Evolutionary conservation across 345 rosid species (phyloP).

Genomic region (Raphanus raphanistrum): DNA sequence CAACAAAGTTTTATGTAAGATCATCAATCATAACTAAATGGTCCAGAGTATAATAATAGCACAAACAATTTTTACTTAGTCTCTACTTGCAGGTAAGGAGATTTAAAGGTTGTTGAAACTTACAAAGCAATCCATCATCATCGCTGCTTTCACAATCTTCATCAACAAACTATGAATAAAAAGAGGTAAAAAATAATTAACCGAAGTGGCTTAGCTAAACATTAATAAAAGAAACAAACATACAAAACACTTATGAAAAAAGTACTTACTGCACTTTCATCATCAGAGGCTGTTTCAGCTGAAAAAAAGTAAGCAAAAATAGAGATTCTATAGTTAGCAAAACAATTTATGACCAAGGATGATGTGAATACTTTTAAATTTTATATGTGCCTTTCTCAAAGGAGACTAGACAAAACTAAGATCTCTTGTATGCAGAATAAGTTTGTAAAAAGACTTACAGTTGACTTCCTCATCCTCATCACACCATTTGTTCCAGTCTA

Average conservation of each 20-base stretch:
- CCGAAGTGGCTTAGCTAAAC: neutral
- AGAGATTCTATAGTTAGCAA: neutral
- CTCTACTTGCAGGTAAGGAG: conserved; percentile 6
- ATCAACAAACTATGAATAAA: conserved; percentile 52
- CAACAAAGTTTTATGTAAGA: neutral
- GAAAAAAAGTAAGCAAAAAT: conserved; percentile 15
- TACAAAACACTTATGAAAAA: too few relatives aligned
- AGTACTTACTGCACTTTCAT: conserved; percentile 55
- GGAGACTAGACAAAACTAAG: neutral
- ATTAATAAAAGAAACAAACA: too few relatives aligned
- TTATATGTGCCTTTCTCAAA: neutral
- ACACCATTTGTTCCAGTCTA: conserved; percentile 99
- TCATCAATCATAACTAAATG: neutral
- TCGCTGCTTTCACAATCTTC: conserved; percentile 72
- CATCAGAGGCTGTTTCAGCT: conserved; percentile 75
- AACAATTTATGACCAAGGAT: neutral
- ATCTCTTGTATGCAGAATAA: neutral
- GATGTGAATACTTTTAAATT: neutral
- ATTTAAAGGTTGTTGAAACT: conserved; percentile 43
- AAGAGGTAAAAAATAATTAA: conserved; percentile 10
- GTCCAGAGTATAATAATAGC: neutral
- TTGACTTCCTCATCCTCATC: conserved; percentile 80
- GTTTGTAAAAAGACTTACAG: conserved; percentile 51
- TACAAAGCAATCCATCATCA: conserved; percentile 95
- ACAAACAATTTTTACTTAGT: neutral